These are phyloP conservation scores for Cercospora brassicicola DNA, from an alignment of 2,329 filamentous ascomycete species.

Conservation along the genomic window DNA sequence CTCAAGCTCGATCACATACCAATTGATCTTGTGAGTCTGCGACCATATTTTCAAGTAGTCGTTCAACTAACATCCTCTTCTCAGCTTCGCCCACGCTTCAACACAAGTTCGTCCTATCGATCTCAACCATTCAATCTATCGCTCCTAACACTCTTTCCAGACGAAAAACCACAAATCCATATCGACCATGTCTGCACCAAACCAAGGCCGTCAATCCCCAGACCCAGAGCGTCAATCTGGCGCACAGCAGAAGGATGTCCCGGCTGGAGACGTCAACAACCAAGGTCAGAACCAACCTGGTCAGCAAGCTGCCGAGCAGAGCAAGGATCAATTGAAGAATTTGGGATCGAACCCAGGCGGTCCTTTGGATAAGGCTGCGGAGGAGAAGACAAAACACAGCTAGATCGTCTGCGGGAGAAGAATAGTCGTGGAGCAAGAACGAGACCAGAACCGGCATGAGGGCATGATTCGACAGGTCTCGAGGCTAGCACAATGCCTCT, in stretches of 20 bases:
- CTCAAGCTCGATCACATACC: neutral
- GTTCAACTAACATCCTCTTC: neutral
- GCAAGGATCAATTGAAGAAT: conserved; percentile 54
- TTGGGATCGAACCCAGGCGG: conserved; percentile 67
- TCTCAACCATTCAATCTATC: neutral
- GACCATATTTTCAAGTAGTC: neutral
- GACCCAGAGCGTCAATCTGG: conserved; percentile 67
- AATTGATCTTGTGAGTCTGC: neutral
- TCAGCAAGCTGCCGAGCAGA: conserved; percentile 53
- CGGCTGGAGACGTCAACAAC: conserved; percentile 48
- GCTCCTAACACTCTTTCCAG: neutral
- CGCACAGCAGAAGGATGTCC: conserved; percentile 59
- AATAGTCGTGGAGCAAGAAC: neutral
- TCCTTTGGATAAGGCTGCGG: conserved; percentile 60
- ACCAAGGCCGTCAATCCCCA: conserved; percentile 72
- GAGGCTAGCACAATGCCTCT: neutral
- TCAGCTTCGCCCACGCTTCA: neutral
- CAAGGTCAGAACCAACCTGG: conserved; percentile 42
- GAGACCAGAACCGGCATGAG: neutral
- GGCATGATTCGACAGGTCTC: neutral
- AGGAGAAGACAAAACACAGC: conserved; percentile 56
- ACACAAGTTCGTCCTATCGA: neutral
- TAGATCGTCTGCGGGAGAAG: neutral
- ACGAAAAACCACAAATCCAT: neutral
- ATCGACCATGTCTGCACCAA: conserved; percentile 64